Evolutionary conservation across 2,329 filamentous ascomycete genomes (phyloP).

Genomic region (Tolypocladium tropicale): DNA sequence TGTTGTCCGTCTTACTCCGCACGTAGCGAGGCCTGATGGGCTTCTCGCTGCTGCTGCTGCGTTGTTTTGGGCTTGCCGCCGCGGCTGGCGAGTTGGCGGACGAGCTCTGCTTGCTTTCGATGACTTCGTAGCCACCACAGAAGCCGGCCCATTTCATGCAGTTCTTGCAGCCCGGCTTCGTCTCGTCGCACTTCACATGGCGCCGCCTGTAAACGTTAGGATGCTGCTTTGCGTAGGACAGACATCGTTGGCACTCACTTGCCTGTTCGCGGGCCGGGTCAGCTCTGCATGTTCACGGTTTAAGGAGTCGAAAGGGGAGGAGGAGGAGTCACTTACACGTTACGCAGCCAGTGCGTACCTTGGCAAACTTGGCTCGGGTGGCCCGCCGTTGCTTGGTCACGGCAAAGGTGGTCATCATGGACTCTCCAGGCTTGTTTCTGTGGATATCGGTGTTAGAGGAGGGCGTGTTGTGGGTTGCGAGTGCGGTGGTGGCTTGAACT

Average conservation of each 20-base stretch:
- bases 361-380: conserved; percentile 18
- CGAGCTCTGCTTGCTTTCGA: background rate
- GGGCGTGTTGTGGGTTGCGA: background rate
- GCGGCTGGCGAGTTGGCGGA: background rate
- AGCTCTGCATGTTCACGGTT: background rate
- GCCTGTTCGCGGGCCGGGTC: conserved; percentile 10
- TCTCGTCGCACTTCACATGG: conserved; percentile 26
- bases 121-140: conserved; percentile 20
- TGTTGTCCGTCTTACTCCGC: background rate
- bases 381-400: conserved; percentile 5
- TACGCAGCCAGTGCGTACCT: conserved; percentile 20
- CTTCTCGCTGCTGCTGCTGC: background rate
- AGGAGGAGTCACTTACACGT: conserved; percentile 15
- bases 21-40: background rate
- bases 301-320: too few relatives aligned
- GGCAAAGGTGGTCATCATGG: conserved; percentile 8
- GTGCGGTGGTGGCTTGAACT: background rate
- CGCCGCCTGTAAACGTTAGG: conserved; percentile 14
- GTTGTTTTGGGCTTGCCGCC: background rate
- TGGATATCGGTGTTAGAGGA: background rate
- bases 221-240: background rate
- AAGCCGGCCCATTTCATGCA: conserved; percentile 25
- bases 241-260: conserved; percentile 14
- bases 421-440: conserved; percentile 1
- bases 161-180: conserved; percentile 21